Percentiles rank a stretch among this genome's conserved stretches.
Conservation (phyloP, 2,329 filamentous ascomycete genomes). For the Botrytis galanthina region DNA sequence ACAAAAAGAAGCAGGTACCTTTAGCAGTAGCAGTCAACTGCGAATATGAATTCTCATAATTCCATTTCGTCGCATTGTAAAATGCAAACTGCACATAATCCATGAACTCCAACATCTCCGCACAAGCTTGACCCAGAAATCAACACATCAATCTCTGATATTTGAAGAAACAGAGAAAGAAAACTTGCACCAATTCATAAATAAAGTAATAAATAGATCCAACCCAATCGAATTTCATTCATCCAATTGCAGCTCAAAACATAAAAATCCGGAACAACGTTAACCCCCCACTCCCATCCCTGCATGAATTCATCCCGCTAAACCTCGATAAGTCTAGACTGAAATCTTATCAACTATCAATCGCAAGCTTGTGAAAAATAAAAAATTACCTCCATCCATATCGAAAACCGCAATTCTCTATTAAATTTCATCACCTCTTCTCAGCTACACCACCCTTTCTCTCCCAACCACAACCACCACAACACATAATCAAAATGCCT, state of each 20-base stretch:
- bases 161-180: neutral
- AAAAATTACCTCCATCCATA: slow-evolving; percentile 23
- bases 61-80: slow-evolving; percentile 82
- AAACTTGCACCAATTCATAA: neutral
- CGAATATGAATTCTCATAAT: slow-evolving; percentile 87
- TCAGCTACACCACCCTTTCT: neutral
- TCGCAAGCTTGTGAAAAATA: slow-evolving; percentile 24
- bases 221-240: neutral
- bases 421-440: neutral
- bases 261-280: slow-evolving; percentile 16
- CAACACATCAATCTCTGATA: neutral
- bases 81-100: slow-evolving; percentile 93
- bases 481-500: slow-evolving; percentile 63
- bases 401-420: slow-evolving; percentile 17
- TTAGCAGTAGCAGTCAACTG: slow-evolving; percentile 79
- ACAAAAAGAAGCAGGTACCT: slow-evolving; percentile 48
- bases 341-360: slow-evolving; percentile 24
- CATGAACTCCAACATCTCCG: slow-evolving; percentile 88
- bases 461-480: neutral
- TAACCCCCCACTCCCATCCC: slow-evolving; percentile 16
- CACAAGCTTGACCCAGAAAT: slow-evolving; percentile 1
- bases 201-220: neutral
- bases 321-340: slow-evolving; percentile 23
- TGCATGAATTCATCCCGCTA: neutral
- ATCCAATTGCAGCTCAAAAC: neutral